phyloP scores from a whole-genome alignment of 768 basidiomycete species.

The Gyrodon lividus region DNA sequence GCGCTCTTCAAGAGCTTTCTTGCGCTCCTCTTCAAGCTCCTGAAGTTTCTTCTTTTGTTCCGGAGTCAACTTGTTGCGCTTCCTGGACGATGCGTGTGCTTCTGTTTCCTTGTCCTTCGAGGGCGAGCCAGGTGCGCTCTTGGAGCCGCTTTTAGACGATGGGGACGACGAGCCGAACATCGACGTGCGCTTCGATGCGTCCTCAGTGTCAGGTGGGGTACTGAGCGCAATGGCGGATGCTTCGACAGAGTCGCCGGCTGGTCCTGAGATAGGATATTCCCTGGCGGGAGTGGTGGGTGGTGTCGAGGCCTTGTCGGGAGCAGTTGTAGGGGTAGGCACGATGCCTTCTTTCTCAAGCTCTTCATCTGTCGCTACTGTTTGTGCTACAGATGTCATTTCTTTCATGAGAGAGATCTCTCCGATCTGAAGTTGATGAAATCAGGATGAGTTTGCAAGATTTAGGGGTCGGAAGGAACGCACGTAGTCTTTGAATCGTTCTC shows the following conservation, averaged over 20 bases:
- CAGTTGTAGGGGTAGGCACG: constrained; percentile 19
- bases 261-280: constrained; percentile 8
- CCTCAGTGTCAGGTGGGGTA: constrained; percentile 19
- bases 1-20: constrained; percentile 76
- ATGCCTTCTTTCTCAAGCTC: constrained; percentile 77
- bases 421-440: constrained; percentile 54
- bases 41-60: constrained; percentile 86
- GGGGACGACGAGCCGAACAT: constrained; percentile 16
- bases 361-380: constrained; percentile 89
- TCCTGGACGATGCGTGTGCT: constrained; percentile 21
- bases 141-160: constrained; percentile 16
- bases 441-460: neutral
- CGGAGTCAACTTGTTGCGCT: constrained; percentile 56
- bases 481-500: constrained; percentile 87
- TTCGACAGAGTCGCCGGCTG: constrained; percentile 9
- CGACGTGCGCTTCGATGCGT: constrained; percentile 13
- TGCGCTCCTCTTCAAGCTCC: constrained; percentile 78
- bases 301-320: constrained; percentile 13
- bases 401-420: constrained; percentile 97
- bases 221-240: constrained; percentile 17
- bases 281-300: constrained; percentile 19
- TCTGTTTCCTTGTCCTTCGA: constrained; percentile 40
- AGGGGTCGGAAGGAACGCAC: constrained; percentile 46
- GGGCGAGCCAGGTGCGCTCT: constrained; percentile 24
- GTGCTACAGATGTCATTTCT: constrained; percentile 82